A percentile compares a stretch with the other conserved stretches of the same genome.
These are phyloP conservation scores for Hemisphaericaspora nanyangensis DNA, from an alignment of 805 yeast species.

Conservation along the genomic window DNA sequence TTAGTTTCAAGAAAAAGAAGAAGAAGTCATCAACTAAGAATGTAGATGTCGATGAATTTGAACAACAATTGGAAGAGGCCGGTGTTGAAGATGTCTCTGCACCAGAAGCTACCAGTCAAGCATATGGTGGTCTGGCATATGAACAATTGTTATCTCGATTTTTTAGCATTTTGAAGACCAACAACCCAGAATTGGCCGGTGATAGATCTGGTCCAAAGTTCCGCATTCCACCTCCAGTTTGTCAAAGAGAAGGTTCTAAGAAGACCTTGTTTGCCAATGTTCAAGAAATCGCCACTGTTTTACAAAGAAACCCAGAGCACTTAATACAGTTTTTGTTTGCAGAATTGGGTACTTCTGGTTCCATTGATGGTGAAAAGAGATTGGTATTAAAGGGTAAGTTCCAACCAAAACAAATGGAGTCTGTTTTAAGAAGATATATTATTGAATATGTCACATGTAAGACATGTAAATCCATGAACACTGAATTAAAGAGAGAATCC, in stretches of 20 bases:
- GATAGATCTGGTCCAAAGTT: conserved; percentile 89
- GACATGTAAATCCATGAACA: conserved; percentile 97
- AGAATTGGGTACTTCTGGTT: conserved; percentile 98
- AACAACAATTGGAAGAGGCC: conserved; percentile 83
- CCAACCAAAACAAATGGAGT: conserved; percentile 96
- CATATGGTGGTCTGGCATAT: conserved; percentile 58
- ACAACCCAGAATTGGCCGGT: conserved; percentile 98
- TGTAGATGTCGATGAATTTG: conserved; percentile 73
- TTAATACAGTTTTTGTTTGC: conserved; percentile 95
- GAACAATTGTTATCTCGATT: conserved; percentile 77
- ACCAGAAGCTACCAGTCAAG: conserved; percentile 18
- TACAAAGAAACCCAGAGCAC: conserved; percentile 97
- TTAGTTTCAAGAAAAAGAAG: conserved; percentile 67
- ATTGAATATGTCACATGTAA: conserved; percentile 97
- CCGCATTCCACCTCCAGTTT: conserved; percentile 96
- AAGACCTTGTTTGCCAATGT: conserved; percentile 95
- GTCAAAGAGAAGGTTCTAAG: conserved; percentile 95
- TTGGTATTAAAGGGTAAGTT: conserved; percentile 96
- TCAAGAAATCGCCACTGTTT: conserved; percentile 87
- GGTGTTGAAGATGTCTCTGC: conserved; percentile 58
- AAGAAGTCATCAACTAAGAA: conserved; percentile 65
- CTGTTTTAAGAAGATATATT: conserved; percentile 92
- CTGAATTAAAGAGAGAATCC: conserved; percentile 91
- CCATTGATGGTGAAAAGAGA: conserved; percentile 97
- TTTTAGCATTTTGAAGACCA: conserved; percentile 78